Percentiles rank a stretch among this genome's conserved stretches.
phyloP scores from a whole-genome alignment of 2,329 filamentous ascomycete species.

The Neophaeococcomyces mojaviensis region DNA sequence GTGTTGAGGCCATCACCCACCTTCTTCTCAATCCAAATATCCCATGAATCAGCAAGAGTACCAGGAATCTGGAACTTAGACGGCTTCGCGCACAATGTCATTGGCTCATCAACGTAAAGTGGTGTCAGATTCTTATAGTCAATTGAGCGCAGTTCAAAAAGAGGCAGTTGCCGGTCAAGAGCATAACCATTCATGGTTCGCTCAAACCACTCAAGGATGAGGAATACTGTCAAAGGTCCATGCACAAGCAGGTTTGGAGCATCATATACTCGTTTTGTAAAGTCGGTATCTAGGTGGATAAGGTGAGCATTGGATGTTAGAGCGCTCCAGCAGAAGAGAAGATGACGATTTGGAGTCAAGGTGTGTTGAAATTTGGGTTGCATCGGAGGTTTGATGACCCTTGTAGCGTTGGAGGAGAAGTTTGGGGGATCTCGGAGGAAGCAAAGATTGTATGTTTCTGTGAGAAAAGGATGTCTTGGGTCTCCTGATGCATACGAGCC shows the following conservation, averaged over 20 bases:
- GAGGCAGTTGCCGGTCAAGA: neutral
- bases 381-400: conserved; percentile 27
- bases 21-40: conserved; percentile 39
- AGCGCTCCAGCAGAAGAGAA: conserved; percentile 86
- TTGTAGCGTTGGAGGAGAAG: conserved; percentile 17
- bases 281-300: conserved; percentile 75
- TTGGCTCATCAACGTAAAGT: conserved; percentile 64
- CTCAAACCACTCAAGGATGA: conserved; percentile 63
- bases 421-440: conserved; percentile 32
- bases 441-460: conserved; percentile 59
- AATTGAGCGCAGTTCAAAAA: conserved; percentile 30
- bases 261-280: conserved; percentile 64
- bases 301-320: conserved; percentile 87
- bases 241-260: conserved; percentile 73
- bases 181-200: conserved; percentile 28
- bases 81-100: conserved; percentile 61
- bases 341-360: conserved; percentile 58
- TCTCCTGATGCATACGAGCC: neutral
- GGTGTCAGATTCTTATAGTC: conserved; percentile 77
- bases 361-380: conserved; percentile 50
- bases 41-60: conserved; percentile 56
- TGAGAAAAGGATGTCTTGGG: conserved; percentile 46
- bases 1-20: conserved; percentile 10
- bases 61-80: conserved; percentile 44
- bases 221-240: conserved; percentile 69